A percentile compares a stretch with the other conserved stretches of the same genome.
These are phyloP conservation scores for Emericellopsis atlantica DNA, from an alignment of 2,329 filamentous ascomycete genomes.

Conservation along the genomic window DNA sequence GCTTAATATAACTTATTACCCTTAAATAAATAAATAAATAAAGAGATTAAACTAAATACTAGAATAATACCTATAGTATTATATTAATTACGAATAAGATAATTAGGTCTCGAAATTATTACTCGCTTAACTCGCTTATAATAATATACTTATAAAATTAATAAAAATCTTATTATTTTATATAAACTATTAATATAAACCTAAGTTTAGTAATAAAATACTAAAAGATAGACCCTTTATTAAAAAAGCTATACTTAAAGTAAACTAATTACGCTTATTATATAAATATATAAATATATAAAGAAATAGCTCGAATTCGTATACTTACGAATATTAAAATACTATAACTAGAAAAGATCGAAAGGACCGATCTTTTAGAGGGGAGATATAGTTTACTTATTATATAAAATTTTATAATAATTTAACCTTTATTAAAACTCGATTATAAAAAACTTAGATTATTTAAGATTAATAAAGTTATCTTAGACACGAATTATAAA, in stretches of 20 bases:
- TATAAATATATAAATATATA: not conserved
- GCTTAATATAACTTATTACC: conserved; percentile 2
- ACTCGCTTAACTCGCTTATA: not conserved
- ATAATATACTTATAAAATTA: conserved; percentile 1
- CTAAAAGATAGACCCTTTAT: not conserved
- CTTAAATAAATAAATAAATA: conserved; percentile 2
- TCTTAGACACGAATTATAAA: too few species aligned
- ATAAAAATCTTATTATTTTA: not conserved
- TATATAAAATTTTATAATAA: too few species aligned
- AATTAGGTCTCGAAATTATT: conserved; percentile 1
- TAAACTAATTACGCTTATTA: not conserved
- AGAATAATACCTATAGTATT: conserved; percentile 1
- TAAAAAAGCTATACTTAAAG: not conserved
- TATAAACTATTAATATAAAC: not conserved
- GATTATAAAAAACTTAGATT: too few species aligned
- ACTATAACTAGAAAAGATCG: conserved; percentile 1
- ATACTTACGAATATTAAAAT: not conserved
- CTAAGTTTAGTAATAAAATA: not conserved
- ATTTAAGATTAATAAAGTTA: too few species aligned
- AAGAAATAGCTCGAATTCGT: not conserved
- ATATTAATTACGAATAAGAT: conserved; percentile 4
- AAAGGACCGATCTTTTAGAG: too few species aligned
- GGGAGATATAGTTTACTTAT: too few species aligned
- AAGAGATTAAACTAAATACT: conserved; percentile 4
- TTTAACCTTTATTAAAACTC: too few species aligned